Evolutionary conservation across 2,329 filamentous ascomycete species (phyloP).

Genomic region (Fusarium palustre): DNA sequence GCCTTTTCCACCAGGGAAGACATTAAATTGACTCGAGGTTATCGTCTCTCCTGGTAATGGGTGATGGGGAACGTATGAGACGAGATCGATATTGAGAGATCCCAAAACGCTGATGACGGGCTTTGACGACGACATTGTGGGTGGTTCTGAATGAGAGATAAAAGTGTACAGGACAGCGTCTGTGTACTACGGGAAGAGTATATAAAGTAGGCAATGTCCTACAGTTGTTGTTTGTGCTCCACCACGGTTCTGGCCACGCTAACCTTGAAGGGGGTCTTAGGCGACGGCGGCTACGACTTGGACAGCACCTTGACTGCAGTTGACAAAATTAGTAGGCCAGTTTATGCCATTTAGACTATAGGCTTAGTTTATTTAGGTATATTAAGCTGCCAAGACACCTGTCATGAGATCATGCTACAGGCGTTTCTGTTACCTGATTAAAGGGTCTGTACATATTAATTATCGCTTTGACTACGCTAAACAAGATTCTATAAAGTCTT

Average conservation of each 20-base stretch:
- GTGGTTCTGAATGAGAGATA: neutral
- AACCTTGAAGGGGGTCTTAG: neutral
- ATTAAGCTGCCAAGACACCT: too few relatives aligned
- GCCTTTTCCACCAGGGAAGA: slow-evolving; percentile 90
- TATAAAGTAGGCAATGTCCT: slow-evolving; percentile 1
- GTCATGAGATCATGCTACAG: neutral
- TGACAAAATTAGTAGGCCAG: too few relatives aligned
- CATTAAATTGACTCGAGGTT: slow-evolving; percentile 79
- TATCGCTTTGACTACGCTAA: neutral
- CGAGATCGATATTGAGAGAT: slow-evolving; percentile 94
- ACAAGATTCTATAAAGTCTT: slow-evolving; percentile 4
- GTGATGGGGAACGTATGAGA: slow-evolving; percentile 88
- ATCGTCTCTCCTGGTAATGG: slow-evolving; percentile 89
- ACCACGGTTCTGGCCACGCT: neutral
- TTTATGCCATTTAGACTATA: too few relatives aligned
- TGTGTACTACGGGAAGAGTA: neutral
- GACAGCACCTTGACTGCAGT: neutral
- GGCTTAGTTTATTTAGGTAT: too few relatives aligned
- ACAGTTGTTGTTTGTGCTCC: neutral
- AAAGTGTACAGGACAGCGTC: neutral
- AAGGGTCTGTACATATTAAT: neutral
- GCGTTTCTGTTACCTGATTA: neutral
- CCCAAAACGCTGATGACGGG: slow-evolving; percentile 81
- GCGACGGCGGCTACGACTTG: slow-evolving; percentile 16
- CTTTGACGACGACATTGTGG: neutral